phyloP scores from a whole-genome alignment of 1,284 basidiomycete species.

The Phellinidium pouzarii region DNA sequence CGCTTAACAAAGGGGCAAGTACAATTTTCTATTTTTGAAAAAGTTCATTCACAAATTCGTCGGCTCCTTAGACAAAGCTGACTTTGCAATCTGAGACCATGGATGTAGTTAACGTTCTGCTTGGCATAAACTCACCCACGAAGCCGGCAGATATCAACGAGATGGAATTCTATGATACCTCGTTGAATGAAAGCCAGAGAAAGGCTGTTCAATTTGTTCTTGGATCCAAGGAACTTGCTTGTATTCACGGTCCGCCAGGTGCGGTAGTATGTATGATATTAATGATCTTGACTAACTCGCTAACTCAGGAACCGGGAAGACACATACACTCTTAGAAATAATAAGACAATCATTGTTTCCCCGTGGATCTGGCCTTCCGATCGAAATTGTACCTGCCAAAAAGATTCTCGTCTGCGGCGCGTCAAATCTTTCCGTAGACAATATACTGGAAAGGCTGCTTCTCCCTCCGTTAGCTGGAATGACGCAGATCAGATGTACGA shows the following conservation, averaged over 20 bases:
- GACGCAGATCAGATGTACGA: conserved; percentile 56
- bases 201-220: conserved; percentile 73
- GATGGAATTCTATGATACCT: conserved; percentile 68
- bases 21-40: background rate
- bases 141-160: conserved; percentile 23
- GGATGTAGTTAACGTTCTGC: conserved; percentile 55
- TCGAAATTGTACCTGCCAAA: conserved; percentile 42
- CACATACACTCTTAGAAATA: conserved; percentile 85
- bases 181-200: conserved; percentile 80
- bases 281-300: background rate
- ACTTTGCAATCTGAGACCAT: conserved; percentile 26
- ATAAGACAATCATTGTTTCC: conserved; percentile 71
- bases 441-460: conserved; percentile 79
- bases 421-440: conserved; percentile 88
- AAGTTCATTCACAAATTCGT: background rate
- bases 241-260: conserved; percentile 98
- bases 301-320: conserved; percentile 77
- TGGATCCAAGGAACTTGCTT: conserved; percentile 70
- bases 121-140: conserved; percentile 52
- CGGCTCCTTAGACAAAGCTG: background rate
- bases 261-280: conserved; percentile 15
- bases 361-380: conserved; percentile 29
- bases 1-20: background rate
- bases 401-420: conserved; percentile 82
- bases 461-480: conserved; percentile 40